phyloP scores from a whole-genome alignment of 306 rosid species.

The Ormosia emarginata region DNA sequence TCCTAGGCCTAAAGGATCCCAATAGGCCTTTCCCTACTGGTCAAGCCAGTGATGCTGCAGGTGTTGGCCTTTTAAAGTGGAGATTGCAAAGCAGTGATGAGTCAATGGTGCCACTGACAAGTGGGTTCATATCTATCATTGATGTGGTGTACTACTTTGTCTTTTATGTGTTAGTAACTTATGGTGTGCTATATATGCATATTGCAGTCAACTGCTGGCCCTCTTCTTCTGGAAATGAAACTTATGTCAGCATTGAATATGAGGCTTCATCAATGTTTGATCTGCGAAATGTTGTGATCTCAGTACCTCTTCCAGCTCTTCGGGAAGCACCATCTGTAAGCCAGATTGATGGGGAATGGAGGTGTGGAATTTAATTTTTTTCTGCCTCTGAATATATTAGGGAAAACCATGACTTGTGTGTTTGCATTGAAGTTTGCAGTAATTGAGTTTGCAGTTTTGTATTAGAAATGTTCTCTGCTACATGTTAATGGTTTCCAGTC shows the following conservation, averaged over 20 bases:
- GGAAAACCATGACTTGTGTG: background rate
- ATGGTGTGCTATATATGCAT: constrained; percentile 11
- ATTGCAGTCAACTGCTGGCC: constrained; percentile 98
- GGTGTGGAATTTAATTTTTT: constrained; percentile 31
- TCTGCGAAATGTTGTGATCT: constrained; percentile 62
- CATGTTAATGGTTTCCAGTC: background rate
- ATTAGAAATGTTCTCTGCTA: background rate
- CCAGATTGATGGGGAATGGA: constrained; percentile 91
- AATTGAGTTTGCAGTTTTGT: background rate
- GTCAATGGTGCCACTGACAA: constrained; percentile 75
- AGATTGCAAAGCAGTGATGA: constrained; percentile 90
- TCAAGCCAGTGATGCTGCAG: constrained; percentile 75
- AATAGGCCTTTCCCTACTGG: constrained; percentile 91
- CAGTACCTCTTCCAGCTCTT: constrained; percentile 94
- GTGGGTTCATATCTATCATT: constrained; percentile 41
- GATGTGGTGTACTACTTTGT: background rate
- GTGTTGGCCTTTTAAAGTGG: constrained; percentile 89
- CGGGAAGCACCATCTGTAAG: constrained; percentile 82
- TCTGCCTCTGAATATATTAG: background rate
- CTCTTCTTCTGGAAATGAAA: constrained; percentile 88
- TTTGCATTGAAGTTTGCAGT: background rate
- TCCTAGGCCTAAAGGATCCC: constrained; percentile 72
- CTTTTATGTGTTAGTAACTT: constrained; percentile 10
- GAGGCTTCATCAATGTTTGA: constrained; percentile 88
- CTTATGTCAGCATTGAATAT: constrained; percentile 90